Base-by-base conservation (phyloP, 1,139 yeast species). In the Citeromyces hawaiiensis region DNA sequence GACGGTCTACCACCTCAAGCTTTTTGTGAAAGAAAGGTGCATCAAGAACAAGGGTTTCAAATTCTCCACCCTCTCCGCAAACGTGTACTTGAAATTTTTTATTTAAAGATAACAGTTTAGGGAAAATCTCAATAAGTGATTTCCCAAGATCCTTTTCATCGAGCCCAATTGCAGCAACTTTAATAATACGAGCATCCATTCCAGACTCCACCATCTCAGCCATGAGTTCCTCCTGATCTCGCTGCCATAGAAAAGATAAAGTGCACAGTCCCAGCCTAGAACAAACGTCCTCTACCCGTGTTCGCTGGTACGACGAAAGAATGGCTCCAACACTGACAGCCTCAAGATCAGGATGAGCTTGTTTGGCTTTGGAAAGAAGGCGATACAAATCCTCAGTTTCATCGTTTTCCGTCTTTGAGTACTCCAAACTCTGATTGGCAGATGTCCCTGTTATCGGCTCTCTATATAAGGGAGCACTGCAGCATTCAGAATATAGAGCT, bases 11-110 rank as follows among this genome's bases (percentile, higher is more conserved):
- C 15, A 83, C 60, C 14, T 60, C 63, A 38, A 88, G 56, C 43
- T 60, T 64, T 15, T 51, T 43, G 33, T 61, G 63, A 59, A 91
- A 91, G 44, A 83, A 77, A 0, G 95, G 94, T 2, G 94, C 83
- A 57, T 91, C 96, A 25, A 91, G 64, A 2, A 91, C 97, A 48
- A 88, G 63, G 0, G 96, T 81, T 55, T 91, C 98, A 56, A 87
- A 91, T 57, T 91, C 98, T 1, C 98, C 98, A 16, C 98, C 98
- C 63, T 91, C 98, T 7, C 98, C 98, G 62, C 98, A 91, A 0
- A 91, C 76, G 56, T 91, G 96, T 8, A 88, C 83, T 2, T 88
- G 94, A 56, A 75, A 88, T 59, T 63, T 60, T 9, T 56, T 48
- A 52, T 88, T 82, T 47, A 88, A 62, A 34, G 64, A 64, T 9